A percentile compares a stretch with the other conserved stretches of the same genome.
These are phyloP conservation scores for Tylopilus subfusipes DNA, from an alignment of 768 basidiomycete species.

Conservation along the genomic window DNA sequence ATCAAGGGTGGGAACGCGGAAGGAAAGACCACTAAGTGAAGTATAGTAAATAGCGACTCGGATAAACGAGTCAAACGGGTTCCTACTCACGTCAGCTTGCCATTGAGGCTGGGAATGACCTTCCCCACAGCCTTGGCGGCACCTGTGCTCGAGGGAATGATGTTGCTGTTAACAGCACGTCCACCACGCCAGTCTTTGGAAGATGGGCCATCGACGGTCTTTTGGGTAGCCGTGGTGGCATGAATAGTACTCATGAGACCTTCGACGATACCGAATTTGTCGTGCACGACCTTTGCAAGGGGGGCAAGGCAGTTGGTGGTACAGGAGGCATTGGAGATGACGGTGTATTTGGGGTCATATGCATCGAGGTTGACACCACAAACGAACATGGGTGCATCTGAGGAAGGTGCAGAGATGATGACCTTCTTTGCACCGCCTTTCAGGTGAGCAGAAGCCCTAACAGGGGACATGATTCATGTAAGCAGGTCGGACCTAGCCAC, in stretches of 20 bases:
- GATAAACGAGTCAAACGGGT: background rate
- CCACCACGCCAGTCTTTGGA: slow-evolving; percentile 97
- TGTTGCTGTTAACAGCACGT: slow-evolving; percentile 95
- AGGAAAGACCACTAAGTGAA: slow-evolving; percentile 70
- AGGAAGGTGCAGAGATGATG: slow-evolving; percentile 98
- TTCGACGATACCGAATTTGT: slow-evolving; percentile 95
- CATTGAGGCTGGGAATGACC: slow-evolving; percentile 94
- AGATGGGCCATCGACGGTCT: slow-evolving; percentile 93
- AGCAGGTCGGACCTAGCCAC: background rate
- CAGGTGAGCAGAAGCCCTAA: slow-evolving; percentile 83
- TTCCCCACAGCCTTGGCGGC: slow-evolving; percentile 99
- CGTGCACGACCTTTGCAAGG: slow-evolving; percentile 95
- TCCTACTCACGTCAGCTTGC: slow-evolving; percentile 87
- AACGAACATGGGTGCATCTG: slow-evolving; percentile 94
- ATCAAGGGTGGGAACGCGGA: slow-evolving; percentile 96
- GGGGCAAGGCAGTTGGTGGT: slow-evolving; percentile 99
- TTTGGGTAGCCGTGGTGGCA: slow-evolving; percentile 93
- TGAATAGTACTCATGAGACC: slow-evolving; percentile 99
- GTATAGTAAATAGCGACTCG: slow-evolving; percentile 3
- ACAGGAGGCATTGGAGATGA: slow-evolving; percentile 99
- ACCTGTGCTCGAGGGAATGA: slow-evolving; percentile 98
- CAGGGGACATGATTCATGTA: background rate
- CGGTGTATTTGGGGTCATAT: slow-evolving; percentile 85
- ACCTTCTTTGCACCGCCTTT: slow-evolving; percentile 99
- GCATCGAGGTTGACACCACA: slow-evolving; percentile 92